Percentiles rank a stretch among this genome's conserved stretches.
These are phyloP conservation scores for Cubamyces lactineus DNA, from an alignment of 768 basidiomycete genomes.

Conservation along the genomic window DNA sequence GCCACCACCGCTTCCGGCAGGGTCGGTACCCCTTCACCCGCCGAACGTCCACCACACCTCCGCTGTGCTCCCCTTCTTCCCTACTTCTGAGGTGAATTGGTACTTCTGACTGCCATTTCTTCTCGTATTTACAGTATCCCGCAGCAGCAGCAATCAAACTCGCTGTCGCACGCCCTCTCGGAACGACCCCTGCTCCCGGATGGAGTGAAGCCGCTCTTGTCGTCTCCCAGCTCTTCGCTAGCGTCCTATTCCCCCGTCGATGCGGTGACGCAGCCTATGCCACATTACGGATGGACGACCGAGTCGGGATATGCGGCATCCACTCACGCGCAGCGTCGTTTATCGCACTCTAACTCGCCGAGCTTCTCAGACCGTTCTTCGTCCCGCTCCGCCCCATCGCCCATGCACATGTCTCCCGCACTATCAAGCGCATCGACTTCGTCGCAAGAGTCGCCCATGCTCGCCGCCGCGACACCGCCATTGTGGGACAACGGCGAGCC, in stretches of 20 bases:
- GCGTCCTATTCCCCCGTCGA: constrained; percentile 1
- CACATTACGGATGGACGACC: constrained; percentile 14
- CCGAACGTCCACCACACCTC: constrained; percentile 10
- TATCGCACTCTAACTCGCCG: constrained; percentile 23
- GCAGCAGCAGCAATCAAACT: constrained; percentile 15
- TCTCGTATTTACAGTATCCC: constrained; percentile 20
- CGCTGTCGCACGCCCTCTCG: constrained; percentile 21
- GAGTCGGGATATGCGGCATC: constrained; percentile 19
- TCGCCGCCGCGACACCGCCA: constrained; percentile 22
- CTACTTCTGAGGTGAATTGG: constrained; percentile 24
- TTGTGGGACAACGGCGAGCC: constrained; percentile 26
- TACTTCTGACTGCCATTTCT: constrained; percentile 19
- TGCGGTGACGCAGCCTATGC: constrained; percentile 14
- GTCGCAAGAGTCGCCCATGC: constrained; percentile 20
- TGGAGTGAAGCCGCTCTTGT: constrained; percentile 16
- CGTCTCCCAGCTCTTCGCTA: constrained; percentile 4
- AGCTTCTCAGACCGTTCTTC: constrained; percentile 27
- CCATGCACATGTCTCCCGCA: constrained; percentile 17
- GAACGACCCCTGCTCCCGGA: constrained; percentile 15
- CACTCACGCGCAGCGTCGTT: constrained; percentile 10
- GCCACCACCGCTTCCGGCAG: constrained; percentile 12
- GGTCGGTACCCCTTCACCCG: constrained; percentile 17
- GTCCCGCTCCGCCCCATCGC: constrained; percentile 16
- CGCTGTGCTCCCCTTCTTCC: constrained; percentile 15
- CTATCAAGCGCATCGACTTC: constrained; percentile 25